Conservation (phyloP, 768 basidiomycete species). For the Steccherinum ochraceum region DNA sequence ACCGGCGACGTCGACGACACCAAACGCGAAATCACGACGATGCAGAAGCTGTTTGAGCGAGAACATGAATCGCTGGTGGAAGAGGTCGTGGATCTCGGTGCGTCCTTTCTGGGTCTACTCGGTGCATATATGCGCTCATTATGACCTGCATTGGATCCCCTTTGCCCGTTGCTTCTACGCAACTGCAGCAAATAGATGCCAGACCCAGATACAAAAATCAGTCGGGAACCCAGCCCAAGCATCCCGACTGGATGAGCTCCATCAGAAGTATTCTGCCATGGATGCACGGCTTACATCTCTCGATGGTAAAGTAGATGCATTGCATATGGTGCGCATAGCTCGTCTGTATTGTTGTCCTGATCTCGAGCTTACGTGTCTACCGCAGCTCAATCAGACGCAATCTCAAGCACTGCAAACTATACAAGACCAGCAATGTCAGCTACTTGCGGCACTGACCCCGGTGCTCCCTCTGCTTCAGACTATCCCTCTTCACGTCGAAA, state of each 20-base stretch:
- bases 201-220: constrained; percentile 51
- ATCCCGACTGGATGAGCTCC: constrained; percentile 13
- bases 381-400: constrained; percentile 29
- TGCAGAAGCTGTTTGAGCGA: constrained; percentile 51
- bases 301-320: constrained; percentile 18
- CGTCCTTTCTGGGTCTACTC: constrained; percentile 22
- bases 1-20: constrained; percentile 44
- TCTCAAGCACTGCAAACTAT: constrained; percentile 50
- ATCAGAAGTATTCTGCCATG: constrained; percentile 9
- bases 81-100: constrained; percentile 53
- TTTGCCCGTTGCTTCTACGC: background rate
- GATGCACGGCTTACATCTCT: constrained; percentile 15
- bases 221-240: constrained; percentile 53
- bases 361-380: too few species aligned
- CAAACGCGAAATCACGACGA: constrained; percentile 43
- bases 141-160: background rate
- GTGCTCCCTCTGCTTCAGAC: constrained; percentile 56
- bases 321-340: constrained; percentile 15
- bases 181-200: constrained; percentile 52
- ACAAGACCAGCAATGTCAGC: constrained; percentile 54
- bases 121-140: constrained; percentile 7
- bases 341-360: background rate
- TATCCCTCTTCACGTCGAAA: constrained; percentile 50
- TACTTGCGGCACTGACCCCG: constrained; percentile 49
- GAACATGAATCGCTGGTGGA: constrained; percentile 51